Base-by-base conservation (phyloP, 768 basidiomycete genomes). In the Boletellus ananas region DNA sequence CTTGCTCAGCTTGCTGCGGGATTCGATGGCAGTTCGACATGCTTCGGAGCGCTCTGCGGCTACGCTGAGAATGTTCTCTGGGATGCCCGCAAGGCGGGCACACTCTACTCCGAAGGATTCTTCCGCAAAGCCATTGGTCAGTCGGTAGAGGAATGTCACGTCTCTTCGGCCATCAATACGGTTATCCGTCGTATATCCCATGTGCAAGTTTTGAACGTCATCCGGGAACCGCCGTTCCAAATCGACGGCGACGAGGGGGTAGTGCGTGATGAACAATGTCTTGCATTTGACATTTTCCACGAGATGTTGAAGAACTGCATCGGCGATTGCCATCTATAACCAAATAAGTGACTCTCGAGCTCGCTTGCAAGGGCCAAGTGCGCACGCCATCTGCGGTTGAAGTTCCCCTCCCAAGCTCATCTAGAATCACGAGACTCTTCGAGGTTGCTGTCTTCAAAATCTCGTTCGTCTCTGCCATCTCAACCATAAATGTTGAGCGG, bases 401-500 rank as follows among this genome's bases (percentile, higher is more conserved):
- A 0, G 94, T 98, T 14, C 95, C 94, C 35, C 92, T 74, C 23
- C 93, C 93, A 10, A 95, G 77, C 62, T 90, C 87, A 60, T 99
- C 95, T 3, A 97, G 74, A 35, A 99, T 87, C 12, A 99, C 88
- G 11, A 98, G 76, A 44, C 89, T 92, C 27, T 77, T 77, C 4
- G 75, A 66, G 0, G 91, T 88, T 1, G 90, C 87, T 4, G 81
- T 74, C 33, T 83, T 78, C 13, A 98, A 69, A 49, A 97, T 94
- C 59, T 96, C 90, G 58, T 84, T 87, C 0, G 94, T 96, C 65
- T 97, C 94, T 6, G 87, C 77, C 77, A 98, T 85, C 68, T 99
- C 95, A 3, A 97, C 90, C 94, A 96, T 96, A 66, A 97, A 96
- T 0, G 90, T 98, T 0, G 93, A 95, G 8, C 90, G 81, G 0